Conservation (phyloP, 352 stramenopile species). For the Globisporangium yorkense region DNA sequence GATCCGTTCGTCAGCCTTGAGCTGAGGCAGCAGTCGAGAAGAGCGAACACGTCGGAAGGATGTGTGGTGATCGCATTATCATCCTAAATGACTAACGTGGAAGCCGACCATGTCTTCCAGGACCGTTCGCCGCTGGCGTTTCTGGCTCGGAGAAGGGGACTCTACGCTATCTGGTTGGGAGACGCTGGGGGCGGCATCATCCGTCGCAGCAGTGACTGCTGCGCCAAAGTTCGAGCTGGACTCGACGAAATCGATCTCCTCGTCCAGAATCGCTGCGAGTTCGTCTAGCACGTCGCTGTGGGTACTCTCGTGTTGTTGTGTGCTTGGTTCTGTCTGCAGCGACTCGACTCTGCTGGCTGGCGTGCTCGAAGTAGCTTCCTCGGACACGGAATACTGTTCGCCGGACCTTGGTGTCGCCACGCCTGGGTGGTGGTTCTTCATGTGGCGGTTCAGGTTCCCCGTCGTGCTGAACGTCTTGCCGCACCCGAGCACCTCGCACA, state of each 20-base stretch:
- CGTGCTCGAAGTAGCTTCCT: too few species aligned
- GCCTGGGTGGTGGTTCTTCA: conserved; percentile 6
- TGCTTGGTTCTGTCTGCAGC: too few species aligned
- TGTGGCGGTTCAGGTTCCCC: conserved; percentile 44
- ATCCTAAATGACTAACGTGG: conserved; percentile 23
- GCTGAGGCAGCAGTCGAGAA: too few species aligned
- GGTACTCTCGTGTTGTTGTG: too few species aligned
- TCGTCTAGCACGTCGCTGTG: conserved; percentile 2
- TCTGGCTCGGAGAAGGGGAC: neutral
- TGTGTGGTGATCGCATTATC: neutral
- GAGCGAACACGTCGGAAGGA: too few species aligned
- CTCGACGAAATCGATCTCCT: conserved; percentile 10
- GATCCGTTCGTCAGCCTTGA: too few species aligned
- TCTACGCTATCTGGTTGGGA: neutral
- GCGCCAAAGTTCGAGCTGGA: too few species aligned
- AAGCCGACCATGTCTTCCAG: conserved; percentile 44
- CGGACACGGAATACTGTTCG: neutral
- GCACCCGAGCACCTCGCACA: conserved; percentile 28
- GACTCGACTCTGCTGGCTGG: too few species aligned
- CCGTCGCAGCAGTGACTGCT: neutral
- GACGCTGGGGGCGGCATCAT: neutral
- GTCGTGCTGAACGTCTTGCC: conserved; percentile 47
- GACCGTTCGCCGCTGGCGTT: conserved; percentile 8
- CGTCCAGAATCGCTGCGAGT: conserved; percentile 7
- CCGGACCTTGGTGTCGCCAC: neutral